These are phyloP conservation scores for Fusarium mundagurra DNA, from an alignment of 2,329 filamentous ascomycete species.

Conservation along the genomic window DNA sequence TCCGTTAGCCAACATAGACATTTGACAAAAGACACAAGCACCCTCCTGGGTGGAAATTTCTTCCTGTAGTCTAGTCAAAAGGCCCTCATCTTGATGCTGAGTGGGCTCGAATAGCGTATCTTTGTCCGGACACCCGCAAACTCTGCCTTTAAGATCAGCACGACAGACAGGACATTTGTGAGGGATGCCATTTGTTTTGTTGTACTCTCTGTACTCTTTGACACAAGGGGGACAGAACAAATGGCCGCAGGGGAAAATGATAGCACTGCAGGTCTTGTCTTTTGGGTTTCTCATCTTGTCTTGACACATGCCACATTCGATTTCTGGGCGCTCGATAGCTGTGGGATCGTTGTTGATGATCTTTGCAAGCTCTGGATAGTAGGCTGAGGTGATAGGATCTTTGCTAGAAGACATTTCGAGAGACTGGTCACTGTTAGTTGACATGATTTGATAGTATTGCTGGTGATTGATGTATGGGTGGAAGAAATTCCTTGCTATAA, in stretches of 20 bases:
- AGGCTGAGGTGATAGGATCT: neutral
- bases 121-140: neutral
- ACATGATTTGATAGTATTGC: no score
- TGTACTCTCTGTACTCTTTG: fast-evolving
- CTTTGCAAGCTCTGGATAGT: neutral
- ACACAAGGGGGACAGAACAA: conserved; percentile 15
- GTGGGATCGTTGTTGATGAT: neutral
- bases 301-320: conserved; percentile 4
- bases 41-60: neutral
- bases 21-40: neutral
- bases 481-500: neutral
- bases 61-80: neutral
- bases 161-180: conserved; percentile 2
- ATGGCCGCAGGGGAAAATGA: conserved; percentile 3
- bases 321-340: neutral
- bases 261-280: neutral
- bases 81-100: neutral
- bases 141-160: neutral
- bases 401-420: neutral
- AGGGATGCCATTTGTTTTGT: fast-evolving
- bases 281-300: neutral
- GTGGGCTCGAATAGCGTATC: neutral
- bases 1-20: neutral
- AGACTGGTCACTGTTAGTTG: neutral
- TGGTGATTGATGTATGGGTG: neutral